Percentiles rank a stretch among this genome's conserved stretches.
These are phyloP conservation scores for Colletotrichum sidae DNA, from an alignment of 2,329 filamentous ascomycete species.

Conservation along the genomic window DNA sequence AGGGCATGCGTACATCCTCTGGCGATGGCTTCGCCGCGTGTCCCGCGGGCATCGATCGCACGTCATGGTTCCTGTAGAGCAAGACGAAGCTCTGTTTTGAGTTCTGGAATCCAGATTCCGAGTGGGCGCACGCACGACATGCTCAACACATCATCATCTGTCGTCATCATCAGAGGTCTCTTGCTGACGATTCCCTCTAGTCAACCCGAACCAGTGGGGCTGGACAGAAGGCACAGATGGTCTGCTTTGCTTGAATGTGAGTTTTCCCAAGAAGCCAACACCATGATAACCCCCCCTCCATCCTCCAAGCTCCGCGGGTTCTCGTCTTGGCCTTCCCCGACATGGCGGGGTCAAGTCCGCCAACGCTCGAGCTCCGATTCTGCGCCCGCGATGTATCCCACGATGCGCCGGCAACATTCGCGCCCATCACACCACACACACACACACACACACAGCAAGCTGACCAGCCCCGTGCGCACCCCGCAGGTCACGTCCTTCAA, in stretches of 20 bases:
- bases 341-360: slow-evolving; percentile 18
- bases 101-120: no score
- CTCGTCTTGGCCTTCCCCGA: slow-evolving; percentile 10
- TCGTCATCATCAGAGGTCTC: not conserved
- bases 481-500: slow-evolving; percentile 59
- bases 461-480: not conserved
- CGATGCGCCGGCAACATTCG: not conserved
- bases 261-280: slow-evolving; percentile 41
- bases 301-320: not conserved
- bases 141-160: no score
- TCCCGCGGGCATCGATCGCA: no score
- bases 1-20: no score
- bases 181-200: slow-evolving; percentile 45
- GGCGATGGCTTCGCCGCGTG: no score
- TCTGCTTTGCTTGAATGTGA: slow-evolving; percentile 64
- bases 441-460: not conserved
- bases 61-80: no score
- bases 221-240: slow-evolving; percentile 52
- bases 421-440: not conserved
- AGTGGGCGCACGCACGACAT: no score
- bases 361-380: not conserved
- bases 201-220: slow-evolving; percentile 69
- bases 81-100: no score
- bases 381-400: no score
- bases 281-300: no score